phyloP scores from a whole-genome alignment of 2,329 filamentous ascomycete species.

The Blastomyces gilchristii region DNA sequence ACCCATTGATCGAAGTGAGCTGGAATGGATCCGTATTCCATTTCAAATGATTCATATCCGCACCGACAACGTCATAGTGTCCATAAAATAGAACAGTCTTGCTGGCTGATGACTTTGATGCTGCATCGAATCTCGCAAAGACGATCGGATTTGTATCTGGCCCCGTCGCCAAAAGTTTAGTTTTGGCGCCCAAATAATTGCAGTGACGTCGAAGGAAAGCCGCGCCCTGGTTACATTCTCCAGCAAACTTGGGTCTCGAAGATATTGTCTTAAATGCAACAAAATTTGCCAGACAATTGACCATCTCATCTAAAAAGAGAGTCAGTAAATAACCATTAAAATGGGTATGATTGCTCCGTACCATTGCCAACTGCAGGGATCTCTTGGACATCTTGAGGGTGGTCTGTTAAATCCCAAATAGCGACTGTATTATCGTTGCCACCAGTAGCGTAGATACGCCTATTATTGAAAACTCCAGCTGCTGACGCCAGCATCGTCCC shows the following conservation, averaged over 20 bases:
- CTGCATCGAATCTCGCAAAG: conserved; percentile 75
- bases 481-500: conserved; percentile 82
- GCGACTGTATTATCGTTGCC: conserved; percentile 85
- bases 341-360: conserved; percentile 20
- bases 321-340: background rate
- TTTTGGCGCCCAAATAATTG: conserved; percentile 79
- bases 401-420: conserved; percentile 69
- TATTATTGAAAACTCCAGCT: conserved; percentile 56
- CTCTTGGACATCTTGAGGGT: conserved; percentile 37
- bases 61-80: conserved; percentile 93
- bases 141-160: conserved; percentile 84
- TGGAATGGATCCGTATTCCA: conserved; percentile 85
- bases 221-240: conserved; percentile 85
- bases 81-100: conserved; percentile 95
- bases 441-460: conserved; percentile 84
- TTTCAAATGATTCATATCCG: conserved; percentile 68
- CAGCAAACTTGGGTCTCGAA: conserved; percentile 71
- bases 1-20: conserved; percentile 82
- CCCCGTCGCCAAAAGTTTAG: conserved; percentile 78
- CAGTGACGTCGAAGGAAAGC: conserved; percentile 84
- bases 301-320: conserved; percentile 41
- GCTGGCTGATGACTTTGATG: conserved; percentile 51
- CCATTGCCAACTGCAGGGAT: conserved; percentile 48
- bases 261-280: conserved; percentile 89
- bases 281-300: conserved; percentile 71